Base-by-base conservation (phyloP, 2,329 filamentous ascomycete species). In the Colletotrichum somersetense region DNA sequence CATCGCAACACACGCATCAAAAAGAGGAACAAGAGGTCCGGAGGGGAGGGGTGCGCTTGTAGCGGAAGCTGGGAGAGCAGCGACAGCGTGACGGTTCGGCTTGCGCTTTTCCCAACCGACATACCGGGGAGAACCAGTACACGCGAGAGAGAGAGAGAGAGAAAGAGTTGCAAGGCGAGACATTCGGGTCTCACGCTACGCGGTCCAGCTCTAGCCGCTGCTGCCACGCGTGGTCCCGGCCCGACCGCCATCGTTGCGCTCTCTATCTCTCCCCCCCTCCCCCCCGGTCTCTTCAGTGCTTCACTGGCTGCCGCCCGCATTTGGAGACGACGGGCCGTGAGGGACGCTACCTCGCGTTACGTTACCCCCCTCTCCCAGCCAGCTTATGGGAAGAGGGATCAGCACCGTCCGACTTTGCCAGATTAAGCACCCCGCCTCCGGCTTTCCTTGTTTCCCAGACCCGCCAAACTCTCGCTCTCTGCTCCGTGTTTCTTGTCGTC, bases 401-500 rank as follows among this genome's bases (percentile, higher is more conserved):
- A 69, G 53, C 69, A 72, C 59, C 58, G 59, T 53, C 65, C 59
- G 59, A 69, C 53, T 50, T 72, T 66, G 69, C 66, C 69, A 72
- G 38, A 69, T 64, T 38, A 58, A 40, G 66, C 69, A 61, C 69
- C 69, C 69, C 69, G 69, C 69, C 69, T 72, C 69, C 59, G 66
- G 59, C 53, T 72, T 69, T 64, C 69, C 66, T 64, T 69, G 66
- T 72, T 69, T 69, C 61, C 66, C 53, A 72, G 48, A 55, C 16
- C 52, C 50, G 40, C 66, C 55, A 66, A 71, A 71, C 44, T 58
- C 35, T 63, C 35, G 57, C 55, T 40, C 59, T 69, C 66, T 63
- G 48, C 62, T 63, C 58, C 42, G 48, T 67, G 57, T 71, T 67
- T 68, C 71, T 73, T 35, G 26, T 30, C 30, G 30, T 30, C 30